Percentiles rank a stretch among this genome's conserved stretches.
These are phyloP conservation scores for Macrocybe gigantea DNA, from an alignment of 768 basidiomycete species.

Conservation along the genomic window DNA sequence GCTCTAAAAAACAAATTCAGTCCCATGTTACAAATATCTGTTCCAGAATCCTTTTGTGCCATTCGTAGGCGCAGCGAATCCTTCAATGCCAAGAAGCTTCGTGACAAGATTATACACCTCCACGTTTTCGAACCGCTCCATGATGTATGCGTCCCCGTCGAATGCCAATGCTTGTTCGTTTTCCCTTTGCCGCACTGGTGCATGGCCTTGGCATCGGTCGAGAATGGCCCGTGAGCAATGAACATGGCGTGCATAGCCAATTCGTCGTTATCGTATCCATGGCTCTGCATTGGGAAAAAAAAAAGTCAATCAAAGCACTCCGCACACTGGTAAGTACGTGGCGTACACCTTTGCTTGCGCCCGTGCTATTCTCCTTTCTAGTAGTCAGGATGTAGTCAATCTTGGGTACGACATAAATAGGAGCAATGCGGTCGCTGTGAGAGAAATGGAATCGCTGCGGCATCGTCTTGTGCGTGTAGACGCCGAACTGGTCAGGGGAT, in stretches of 20 bases:
- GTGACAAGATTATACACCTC: conserved; percentile 81
- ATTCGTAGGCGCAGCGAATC: conserved; percentile 56
- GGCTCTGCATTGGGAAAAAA: conserved; percentile 45
- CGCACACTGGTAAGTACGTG: neutral
- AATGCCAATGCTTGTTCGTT: conserved; percentile 57
- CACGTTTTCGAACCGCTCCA: conserved; percentile 81
- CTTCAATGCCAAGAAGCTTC: conserved; percentile 63
- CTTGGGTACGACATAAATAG: conserved; percentile 78
- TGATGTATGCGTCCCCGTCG: conserved; percentile 62
- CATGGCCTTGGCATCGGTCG: conserved; percentile 55
- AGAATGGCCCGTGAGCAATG: conserved; percentile 89
- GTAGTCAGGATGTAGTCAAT: conserved; percentile 79
- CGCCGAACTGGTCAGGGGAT: conserved; percentile 65
- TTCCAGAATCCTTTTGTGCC: conserved; percentile 86
- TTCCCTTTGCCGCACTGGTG: conserved; percentile 28
- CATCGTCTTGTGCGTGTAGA: conserved; percentile 79
- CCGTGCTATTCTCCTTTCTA: conserved; percentile 47
- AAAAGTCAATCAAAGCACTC: neutral
- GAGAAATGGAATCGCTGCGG: conserved; percentile 76
- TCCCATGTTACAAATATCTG: conserved; percentile 45
- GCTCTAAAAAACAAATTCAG: neutral
- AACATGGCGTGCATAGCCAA: conserved; percentile 84
- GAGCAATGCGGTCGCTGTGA: conserved; percentile 72
- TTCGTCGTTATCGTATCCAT: conserved; percentile 84
- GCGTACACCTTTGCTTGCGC: conserved; percentile 74